phyloP scores from a whole-genome alignment of 345 rosid genomes.

The Microthlaspi erraticum region DNA sequence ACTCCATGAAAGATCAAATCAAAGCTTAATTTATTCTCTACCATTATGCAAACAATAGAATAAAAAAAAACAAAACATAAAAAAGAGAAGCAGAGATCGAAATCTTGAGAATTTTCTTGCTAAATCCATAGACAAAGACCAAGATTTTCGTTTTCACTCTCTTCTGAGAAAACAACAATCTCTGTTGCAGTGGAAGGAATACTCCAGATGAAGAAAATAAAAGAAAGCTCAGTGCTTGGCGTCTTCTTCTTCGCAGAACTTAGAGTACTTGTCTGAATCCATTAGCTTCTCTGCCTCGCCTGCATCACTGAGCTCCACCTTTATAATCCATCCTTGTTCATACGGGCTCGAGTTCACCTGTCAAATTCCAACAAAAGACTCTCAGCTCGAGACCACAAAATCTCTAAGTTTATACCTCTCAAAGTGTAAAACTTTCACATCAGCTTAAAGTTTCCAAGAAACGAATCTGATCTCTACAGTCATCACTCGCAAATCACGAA shows the following conservation, averaged over 20 bases:
- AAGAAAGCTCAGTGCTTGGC: slow-evolving; percentile 62
- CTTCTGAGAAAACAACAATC: slow-evolving; percentile 9
- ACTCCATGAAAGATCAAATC: slow-evolving; percentile 1
- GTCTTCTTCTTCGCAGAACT: slow-evolving; percentile 97
- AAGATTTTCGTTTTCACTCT: slow-evolving; percentile 3
- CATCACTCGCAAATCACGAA: neutral
- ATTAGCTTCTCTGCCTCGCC: slow-evolving; percentile 72
- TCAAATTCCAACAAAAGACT: neutral
- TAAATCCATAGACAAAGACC: slow-evolving; percentile 3
- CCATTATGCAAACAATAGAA: slow-evolving; percentile 18
- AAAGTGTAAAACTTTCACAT: neutral
- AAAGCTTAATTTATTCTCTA: slow-evolving; percentile 34
- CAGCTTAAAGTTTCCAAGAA: neutral
- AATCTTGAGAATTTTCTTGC: slow-evolving; percentile 24
- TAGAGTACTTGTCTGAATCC: slow-evolving; percentile 76
- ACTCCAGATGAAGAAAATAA: neutral
- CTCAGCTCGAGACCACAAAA: neutral
- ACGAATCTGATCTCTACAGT: neutral
- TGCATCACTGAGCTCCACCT: slow-evolving; percentile 64
- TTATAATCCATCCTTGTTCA: slow-evolving; percentile 84
- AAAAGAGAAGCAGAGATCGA: neutral
- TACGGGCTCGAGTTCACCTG: slow-evolving; percentile 91
- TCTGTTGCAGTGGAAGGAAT: slow-evolving; percentile 7
- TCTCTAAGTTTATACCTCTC: slow-evolving; percentile 13
- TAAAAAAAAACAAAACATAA: neutral